Evolutionary conservation across 148 eudicot genomes (phyloP).

Genomic region (Rhododendron molle): DNA sequence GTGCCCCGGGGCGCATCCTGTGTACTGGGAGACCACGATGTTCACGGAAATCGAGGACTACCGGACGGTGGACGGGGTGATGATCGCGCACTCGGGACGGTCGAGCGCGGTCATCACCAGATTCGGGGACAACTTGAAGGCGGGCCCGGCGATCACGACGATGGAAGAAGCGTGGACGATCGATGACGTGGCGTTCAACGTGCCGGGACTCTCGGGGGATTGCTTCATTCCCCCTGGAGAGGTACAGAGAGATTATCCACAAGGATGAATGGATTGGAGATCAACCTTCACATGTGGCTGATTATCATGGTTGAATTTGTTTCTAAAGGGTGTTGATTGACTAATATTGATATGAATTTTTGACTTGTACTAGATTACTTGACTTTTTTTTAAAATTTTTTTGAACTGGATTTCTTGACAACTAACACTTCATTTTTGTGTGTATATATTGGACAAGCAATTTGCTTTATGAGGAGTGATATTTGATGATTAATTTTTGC

Average conservation of each 20-base stretch:
- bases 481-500: background rate
- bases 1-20: conserved; percentile 63
- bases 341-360: background rate
- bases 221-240: conserved; percentile 85
- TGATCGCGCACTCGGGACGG: conserved; percentile 83
- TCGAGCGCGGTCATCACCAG: conserved; percentile 64
- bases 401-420: background rate
- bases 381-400: background rate
- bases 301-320: background rate
- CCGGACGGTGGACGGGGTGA: conserved; percentile 66
- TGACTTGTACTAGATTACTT: background rate
- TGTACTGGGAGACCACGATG: conserved; percentile 96
- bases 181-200: conserved; percentile 83
- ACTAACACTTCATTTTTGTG: background rate
- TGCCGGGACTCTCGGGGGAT: conserved; percentile 75
- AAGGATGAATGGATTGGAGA: conserved; percentile 28
- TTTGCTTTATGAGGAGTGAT: background rate
- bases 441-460: background rate
- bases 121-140: conserved; percentile 67
- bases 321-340: background rate
- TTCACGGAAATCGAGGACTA: conserved; percentile 82
- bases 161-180: conserved; percentile 90
- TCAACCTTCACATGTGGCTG: conserved; percentile 18
- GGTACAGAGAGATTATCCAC: conserved; percentile 30
- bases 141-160: conserved; percentile 52